Evolutionary conservation across 2,329 filamentous ascomycete species (phyloP).

Genomic region (Penicillium sp.): DNA sequence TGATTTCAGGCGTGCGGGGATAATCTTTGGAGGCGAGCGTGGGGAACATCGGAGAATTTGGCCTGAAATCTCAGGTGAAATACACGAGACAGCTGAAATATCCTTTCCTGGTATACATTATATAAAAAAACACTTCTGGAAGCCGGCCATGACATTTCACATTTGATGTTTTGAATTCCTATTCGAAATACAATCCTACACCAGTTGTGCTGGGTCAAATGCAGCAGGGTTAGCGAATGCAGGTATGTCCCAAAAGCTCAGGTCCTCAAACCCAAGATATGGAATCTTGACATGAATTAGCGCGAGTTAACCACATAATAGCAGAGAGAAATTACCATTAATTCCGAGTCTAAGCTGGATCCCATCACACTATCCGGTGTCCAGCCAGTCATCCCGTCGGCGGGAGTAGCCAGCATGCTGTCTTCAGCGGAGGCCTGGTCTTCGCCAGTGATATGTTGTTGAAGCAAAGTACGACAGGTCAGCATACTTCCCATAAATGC

Average conservation of each 20-base stretch:
- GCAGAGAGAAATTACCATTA: conserved; percentile 9
- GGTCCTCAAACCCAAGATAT: conserved; percentile 9
- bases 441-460: conserved; percentile 10
- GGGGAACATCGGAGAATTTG: neutral
- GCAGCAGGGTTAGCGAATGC: conserved; percentile 6
- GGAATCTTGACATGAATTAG: conserved; percentile 12
- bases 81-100: too few species aligned
- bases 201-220: conserved; percentile 10
- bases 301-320: neutral
- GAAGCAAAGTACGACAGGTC: conserved; percentile 13
- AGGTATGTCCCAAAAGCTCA: conserved; percentile 23
- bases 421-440: neutral
- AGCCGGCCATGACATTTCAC: too few species aligned
- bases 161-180: neutral
- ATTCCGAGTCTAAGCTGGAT: conserved; percentile 16
- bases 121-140: too few species aligned
- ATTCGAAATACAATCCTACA: neutral
- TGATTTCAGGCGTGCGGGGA: neutral
- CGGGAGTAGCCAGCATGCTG: neutral
- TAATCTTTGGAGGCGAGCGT: neutral
- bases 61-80: neutral
- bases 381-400: conserved; percentile 9
- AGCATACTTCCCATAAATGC: conserved; percentile 14
- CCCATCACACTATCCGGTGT: conserved; percentile 18
- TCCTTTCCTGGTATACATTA: too few species aligned